Percentiles rank a stretch among this genome's conserved stretches.
Conservation (phyloP, 768 basidiomycete genomes). For the Naganishia onofrii region DNA sequence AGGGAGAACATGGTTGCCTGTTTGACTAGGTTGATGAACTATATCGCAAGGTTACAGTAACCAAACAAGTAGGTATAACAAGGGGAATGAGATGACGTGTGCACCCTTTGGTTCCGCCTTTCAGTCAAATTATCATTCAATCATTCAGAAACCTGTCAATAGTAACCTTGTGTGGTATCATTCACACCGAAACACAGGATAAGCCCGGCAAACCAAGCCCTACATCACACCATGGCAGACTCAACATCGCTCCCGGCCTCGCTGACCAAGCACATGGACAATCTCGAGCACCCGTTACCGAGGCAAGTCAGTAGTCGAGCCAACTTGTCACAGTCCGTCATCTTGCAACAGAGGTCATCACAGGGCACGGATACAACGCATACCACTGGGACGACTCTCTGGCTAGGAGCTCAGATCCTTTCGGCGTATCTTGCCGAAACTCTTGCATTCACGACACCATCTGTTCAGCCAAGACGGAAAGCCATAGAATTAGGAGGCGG, state of each 20-base stretch:
- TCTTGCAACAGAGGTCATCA: slow-evolving; percentile 25
- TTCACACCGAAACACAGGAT: too few relatives aligned
- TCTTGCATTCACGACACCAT: not conserved
- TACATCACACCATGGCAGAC: not conserved
- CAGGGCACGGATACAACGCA: slow-evolving; percentile 33
- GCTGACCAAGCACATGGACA: slow-evolving; percentile 40
- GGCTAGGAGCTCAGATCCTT: slow-evolving; percentile 78
- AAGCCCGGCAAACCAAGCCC: too few relatives aligned
- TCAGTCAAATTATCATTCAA: too few relatives aligned
- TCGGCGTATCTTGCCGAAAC: slow-evolving; percentile 60
- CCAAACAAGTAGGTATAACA: too few relatives aligned
- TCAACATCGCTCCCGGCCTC: slow-evolving; percentile 38
- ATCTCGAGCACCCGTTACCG: slow-evolving; percentile 38
- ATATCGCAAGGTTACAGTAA: not conserved
- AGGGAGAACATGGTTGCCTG: not conserved
- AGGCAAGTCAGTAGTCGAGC: slow-evolving; percentile 23
- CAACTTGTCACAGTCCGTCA: slow-evolving; percentile 28
- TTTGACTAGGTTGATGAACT: too few relatives aligned
- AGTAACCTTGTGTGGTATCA: too few relatives aligned
- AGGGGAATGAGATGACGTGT: slow-evolving; percentile 2
- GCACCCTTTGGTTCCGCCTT: not conserved
- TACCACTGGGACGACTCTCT: slow-evolving; percentile 77
- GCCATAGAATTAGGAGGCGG: slow-evolving; percentile 80
- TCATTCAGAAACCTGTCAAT: too few relatives aligned
- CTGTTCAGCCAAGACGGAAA: slow-evolving; percentile 36